These are phyloP conservation scores for Apiotrichum laibachii DNA, from an alignment of 1,284 basidiomycete genomes.

Conservation along the genomic window DNA sequence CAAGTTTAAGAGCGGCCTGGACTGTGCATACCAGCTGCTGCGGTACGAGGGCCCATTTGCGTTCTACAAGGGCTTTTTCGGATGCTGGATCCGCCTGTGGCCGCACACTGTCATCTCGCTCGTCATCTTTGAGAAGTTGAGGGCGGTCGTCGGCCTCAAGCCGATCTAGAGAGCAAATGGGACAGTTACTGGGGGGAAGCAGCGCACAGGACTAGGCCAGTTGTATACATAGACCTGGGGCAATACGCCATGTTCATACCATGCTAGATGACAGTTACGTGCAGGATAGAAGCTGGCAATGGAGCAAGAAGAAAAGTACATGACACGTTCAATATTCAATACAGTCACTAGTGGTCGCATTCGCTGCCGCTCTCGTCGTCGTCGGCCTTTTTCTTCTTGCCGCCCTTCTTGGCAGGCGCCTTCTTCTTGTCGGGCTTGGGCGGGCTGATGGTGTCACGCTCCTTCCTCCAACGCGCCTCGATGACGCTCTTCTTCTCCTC, in stretches of 20 bases:
- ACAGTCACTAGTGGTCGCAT: neutral
- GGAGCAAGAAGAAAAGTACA: no score
- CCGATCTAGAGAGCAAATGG: slow-evolving; percentile 13
- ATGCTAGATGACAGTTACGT: neutral
- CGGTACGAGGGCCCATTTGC: slow-evolving; percentile 21
- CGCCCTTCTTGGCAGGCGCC: slow-evolving; percentile 18
- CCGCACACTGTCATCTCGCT: slow-evolving; percentile 23
- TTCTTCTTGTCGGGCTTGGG: slow-evolving; percentile 39
- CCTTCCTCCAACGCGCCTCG: slow-evolving; percentile 35
- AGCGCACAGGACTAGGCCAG: neutral
- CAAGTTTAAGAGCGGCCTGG: slow-evolving; percentile 10
- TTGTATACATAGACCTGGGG: neutral
- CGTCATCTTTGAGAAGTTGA: slow-evolving; percentile 18
- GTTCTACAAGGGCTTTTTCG: slow-evolving; percentile 25
- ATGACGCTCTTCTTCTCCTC: slow-evolving; percentile 35
- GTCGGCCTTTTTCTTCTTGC: slow-evolving; percentile 17
- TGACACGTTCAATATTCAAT: neutral
- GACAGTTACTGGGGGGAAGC: neutral
- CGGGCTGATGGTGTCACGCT: slow-evolving; percentile 40
- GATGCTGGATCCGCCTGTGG: slow-evolving; percentile 25
- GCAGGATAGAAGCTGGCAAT: no score
- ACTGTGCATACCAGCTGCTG: slow-evolving; percentile 16
- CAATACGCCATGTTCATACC: slow-evolving; percentile 2
- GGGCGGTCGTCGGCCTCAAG: slow-evolving; percentile 15
- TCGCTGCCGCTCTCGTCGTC: slow-evolving; percentile 16